Conservation (phyloP, 768 basidiomycete species). For the Trametes maxima region DNA sequence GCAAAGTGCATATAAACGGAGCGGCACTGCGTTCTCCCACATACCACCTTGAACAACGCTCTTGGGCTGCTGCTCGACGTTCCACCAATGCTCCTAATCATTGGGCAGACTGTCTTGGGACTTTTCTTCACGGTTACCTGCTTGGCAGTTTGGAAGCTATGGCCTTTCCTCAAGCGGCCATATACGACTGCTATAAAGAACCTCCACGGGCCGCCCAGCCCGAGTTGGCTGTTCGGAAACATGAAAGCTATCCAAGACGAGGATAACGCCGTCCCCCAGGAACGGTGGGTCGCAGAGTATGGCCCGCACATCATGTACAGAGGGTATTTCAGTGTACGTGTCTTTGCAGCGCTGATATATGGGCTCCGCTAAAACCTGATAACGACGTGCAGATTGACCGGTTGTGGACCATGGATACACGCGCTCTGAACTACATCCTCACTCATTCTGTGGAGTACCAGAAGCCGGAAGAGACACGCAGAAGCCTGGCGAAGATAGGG, state of each 20-base stretch:
- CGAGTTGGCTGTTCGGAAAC: constrained; percentile 52
- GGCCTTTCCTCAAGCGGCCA: background rate
- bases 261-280: constrained; percentile 35
- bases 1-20: no score
- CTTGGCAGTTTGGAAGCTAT: background rate
- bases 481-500: constrained; percentile 43
- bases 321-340: constrained; percentile 46
- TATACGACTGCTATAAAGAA: constrained; percentile 42
- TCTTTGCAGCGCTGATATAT: background rate
- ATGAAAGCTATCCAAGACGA: constrained; percentile 45
- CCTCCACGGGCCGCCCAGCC: constrained; percentile 52
- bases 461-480: constrained; percentile 50
- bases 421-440: constrained; percentile 65
- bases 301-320: constrained; percentile 50
- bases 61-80: no score
- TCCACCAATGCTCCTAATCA: background rate
- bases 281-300: constrained; percentile 50
- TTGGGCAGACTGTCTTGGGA: background rate
- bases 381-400: background rate
- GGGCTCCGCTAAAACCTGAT: background rate
- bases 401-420: constrained; percentile 55
- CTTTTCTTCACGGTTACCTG: background rate
- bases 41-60: no score
- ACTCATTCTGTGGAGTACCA: constrained; percentile 56
- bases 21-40: no score